Evolutionary conservation across 495 filamentous ascomycete genomes (phyloP), one percentile per base, ranked within the genome.

Genomic region (Opeltia flavorubescens): DNA sequence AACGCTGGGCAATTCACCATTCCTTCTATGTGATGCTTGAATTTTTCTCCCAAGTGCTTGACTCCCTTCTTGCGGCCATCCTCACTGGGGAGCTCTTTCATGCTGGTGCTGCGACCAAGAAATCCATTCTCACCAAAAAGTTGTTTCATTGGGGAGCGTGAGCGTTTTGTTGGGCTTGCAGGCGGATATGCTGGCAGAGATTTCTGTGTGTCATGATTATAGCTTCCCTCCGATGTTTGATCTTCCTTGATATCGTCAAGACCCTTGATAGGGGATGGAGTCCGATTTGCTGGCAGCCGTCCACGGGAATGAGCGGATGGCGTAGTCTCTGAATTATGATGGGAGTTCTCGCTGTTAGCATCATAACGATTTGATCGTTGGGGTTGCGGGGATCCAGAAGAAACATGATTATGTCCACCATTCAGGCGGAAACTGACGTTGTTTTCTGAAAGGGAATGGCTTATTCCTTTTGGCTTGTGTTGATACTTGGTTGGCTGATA

Each of bases 81-180:
- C 3, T 50, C 49, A 31, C 34, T 56, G 42, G 54, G 50, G 17
- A 53, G 29, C 17, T 54, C 55, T 25, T 57, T 64, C 59, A 57
- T 43, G 29, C 58, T 62, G 18, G 52, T 56, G 13, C 55, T 62
- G 31, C 58, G 58, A 29, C 68, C 68, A 38, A 76, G 66, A 66
- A 66, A 74, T 39, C 72, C 74, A 23, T 67, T 59, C 26, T 67
- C 58, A 2, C 74, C 74, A 47, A 77, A 76, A 44, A 77, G 58
- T 44, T 69, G 69, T 55, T 76, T 77, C 58, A 67, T 65, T 29
- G 64, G 66, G 1, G 64, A 68, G 23, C 62, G 53, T 26, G 63
- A 59, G 27, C 60, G 49, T 42, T 63, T 66, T 13, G 50, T 46
- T 11, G 58, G 50, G 23, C 33, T 49, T 15, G 43, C 49, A 4